Base-by-base conservation (phyloP, 768 basidiomycete genomes). In the Sarcomyxa edulis region DNA sequence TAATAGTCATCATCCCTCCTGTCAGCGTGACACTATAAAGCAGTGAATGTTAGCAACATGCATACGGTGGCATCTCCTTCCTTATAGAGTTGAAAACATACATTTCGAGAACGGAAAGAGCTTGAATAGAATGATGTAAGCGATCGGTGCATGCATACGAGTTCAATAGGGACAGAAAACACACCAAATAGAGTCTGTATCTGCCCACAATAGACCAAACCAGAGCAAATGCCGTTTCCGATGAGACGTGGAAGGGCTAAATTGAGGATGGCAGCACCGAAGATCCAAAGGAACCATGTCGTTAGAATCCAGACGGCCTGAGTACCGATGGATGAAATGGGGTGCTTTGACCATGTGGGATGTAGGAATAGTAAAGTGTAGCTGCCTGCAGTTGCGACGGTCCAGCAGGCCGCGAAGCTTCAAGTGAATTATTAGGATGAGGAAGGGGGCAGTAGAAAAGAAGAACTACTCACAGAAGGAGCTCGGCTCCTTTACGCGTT, bases 221-320 rank as follows among this genome's bases (percentile, higher is more conserved):
- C 48, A 7, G 50, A 60, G 48, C 81, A 81, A 12, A 54, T 58
- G 22, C 55, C 57, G 20, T 50, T 54, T 39, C 61, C 54, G 34
- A 76, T 60, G 29, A 77, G 42, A 7, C 51, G 56, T 2, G 77
- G 74, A 16, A 74, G 51, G 5, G 75, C 65, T 25, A 62, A 61
- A 45, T 76, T 75, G 32, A 81, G 51, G 16, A 73, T 54, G 0
- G 69, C 71, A 3, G 76, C 66, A 29, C 76, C 74, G 10, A 76
- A 60, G 14, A 79, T 62, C 81, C 80, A 83, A 32, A 79, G 59
- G 12, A 72, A 48, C 76, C 75, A 79, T 10, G 79, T 80, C 1
- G 71, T 42, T 20, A 78, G 55, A 4, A 73, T 55, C 81, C 81
- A 82, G 29, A 80, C 56, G 9, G 65, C 66, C 48, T 82, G 81